phyloP scores from a whole-genome alignment of 139 green algal species.

The Tetradesmus lagerheimii region DNA sequence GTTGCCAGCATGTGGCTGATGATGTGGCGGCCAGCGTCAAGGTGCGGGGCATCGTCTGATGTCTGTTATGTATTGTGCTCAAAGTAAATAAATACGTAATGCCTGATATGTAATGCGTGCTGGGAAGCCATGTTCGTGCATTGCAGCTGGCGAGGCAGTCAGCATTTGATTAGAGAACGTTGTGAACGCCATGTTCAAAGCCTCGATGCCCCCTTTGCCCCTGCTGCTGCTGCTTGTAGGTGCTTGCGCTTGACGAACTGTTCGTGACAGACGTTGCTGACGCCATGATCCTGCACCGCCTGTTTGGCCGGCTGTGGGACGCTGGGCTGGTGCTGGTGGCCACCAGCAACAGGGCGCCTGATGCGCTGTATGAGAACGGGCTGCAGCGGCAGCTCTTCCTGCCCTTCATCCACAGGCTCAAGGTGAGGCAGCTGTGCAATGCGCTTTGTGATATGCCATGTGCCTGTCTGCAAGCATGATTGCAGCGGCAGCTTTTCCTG shows the following conservation, averaged over 20 bases:
- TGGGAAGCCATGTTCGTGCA: no score
- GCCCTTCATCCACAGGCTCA: slow-evolving; percentile 94
- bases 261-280: slow-evolving; percentile 98
- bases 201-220: background rate
- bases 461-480: no score
- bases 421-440: slow-evolving; percentile 65
- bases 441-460: background rate
- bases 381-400: slow-evolving; percentile 96
- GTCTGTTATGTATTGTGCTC: no score
- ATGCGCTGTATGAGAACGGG: slow-evolving; percentile 94
- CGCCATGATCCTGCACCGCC: slow-evolving; percentile 91
- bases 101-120: no score
- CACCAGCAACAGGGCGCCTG: slow-evolving; percentile 88
- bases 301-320: slow-evolving; percentile 90
- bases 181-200: no score
- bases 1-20: slow-evolving; percentile 79
- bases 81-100: no score
- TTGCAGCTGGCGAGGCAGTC: no score
- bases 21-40: slow-evolving; percentile 57
- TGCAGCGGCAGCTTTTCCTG: slow-evolving; percentile 96
- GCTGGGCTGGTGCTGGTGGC: slow-evolving; percentile 85
- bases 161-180: no score
- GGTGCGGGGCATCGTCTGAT: no score
- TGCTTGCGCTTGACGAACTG: slow-evolving; percentile 98
- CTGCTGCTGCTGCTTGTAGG: slow-evolving; percentile 3